Base-by-base conservation (phyloP, 1,139 yeast species). In the Protomyces pachydermus region DNA sequence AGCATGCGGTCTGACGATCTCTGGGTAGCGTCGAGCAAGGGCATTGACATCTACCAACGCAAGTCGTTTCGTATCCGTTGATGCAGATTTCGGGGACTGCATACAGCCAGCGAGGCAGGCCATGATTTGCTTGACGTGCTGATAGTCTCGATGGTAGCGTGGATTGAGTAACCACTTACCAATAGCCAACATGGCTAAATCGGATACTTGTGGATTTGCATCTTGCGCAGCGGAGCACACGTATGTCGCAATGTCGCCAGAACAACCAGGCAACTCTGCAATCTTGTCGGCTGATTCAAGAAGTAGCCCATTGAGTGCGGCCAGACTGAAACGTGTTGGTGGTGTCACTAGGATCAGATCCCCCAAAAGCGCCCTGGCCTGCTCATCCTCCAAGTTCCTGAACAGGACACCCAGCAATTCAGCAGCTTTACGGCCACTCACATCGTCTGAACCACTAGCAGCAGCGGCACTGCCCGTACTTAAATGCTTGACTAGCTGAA, bases 11-110 rank as follows among this genome's bases (percentile, higher is more conserved):
- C 77, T 75, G 55, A 87, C 75, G 16, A 73, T 74, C 2, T 78
- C 80, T 68, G 80, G 82, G 68, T 85, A 82, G 70, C 78, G 77
- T 71, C 95, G 81, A 1, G 91, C 84, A 42, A 88, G 80, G 0
- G 96, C 88, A 73, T 97, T 81, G 32, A 87, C 70, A 2, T 87
- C 88, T 34, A 89, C 91, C 67, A 93, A 79, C 1, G 96, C 78
- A 67, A 91, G 78, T 72, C 98, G 82, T 74, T 96, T 82, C 0
- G 95, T 81, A 71, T 91, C 97, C n/a, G 82, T 75, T 0, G 96
- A 87, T 66, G 78, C 81, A 18, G 88, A 82, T 1, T 71, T 77
- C 4, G 93, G 90, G 56, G 78, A 74, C 32, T 80, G 73, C 70
- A 84, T 80, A 35, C 79, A 74, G 9, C 73, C 72, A 12, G 87